Evolutionary conservation across 768 basidiomycete species (phyloP), one percentile per base, ranked within the genome.

Genomic region (Suillus ampliporus): DNA sequence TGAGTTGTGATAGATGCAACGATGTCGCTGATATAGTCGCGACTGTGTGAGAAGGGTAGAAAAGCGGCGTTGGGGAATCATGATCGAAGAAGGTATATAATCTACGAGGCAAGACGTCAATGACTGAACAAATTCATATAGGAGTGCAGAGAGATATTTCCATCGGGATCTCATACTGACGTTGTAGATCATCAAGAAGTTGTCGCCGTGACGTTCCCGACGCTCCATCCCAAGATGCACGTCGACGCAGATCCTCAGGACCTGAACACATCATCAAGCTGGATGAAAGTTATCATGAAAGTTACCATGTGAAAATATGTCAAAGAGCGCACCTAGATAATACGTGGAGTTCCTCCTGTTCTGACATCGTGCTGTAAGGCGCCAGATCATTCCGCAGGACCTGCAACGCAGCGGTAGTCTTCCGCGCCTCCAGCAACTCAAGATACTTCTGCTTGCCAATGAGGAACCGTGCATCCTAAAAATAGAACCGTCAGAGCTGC

Each of bases 401-500:
- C 60, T 89, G 84, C 44, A 99, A 78, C 15, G 97, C 97, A 64
- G 84, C 83, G 50, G 91, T 91, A 2, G 88, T 90, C 78, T 89
- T 88, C 69, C 85, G 86, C 5, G 86, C 84, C 71, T 98, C 97
- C 56, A 99, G 81, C 21, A 93, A 81, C 72, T 99, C 97, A 46
- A 99, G 82, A 76, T 97, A 99, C 78, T 97, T 96, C 84, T 99
- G 97, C 77, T 92, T 90, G 64, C 89, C 89, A 66, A 99, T 92
- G 64, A 96, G 80, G 76, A 96, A 97, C 64, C 82, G 87, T 23
- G 91, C 90, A 69, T 91, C 88, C 90, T 97, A 64, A 59, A 64
- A 68, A 62, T 64, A 64, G 63, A 64, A 52, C 62, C 43, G 61
- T 75, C 63, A 73, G 69, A 63, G 58, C n/a, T n/a, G 48, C 41